Base-by-base conservation (phyloP, 108 stramenopile genomes). In the Pseudonitzschia multiseries region DNA sequence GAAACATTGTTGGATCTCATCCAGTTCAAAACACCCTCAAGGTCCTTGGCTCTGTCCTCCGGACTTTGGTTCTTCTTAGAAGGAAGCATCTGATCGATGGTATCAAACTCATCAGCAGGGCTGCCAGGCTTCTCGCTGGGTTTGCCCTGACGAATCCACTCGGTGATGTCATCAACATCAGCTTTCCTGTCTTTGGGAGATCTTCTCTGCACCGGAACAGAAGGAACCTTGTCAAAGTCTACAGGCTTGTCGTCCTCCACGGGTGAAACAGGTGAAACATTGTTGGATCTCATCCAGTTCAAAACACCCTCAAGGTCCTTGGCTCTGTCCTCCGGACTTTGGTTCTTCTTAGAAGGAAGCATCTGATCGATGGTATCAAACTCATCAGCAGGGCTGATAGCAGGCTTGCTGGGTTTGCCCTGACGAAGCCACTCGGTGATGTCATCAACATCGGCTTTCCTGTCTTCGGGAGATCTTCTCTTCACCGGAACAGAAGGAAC, bases 91-190 rank as follows among this genome's bases (percentile, higher is more conserved):
- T 75, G 52, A 31, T 67, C 74, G 41, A 75, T 61, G 21, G 53
- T 43, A 29, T 65, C 68, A 41, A 75, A 75, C 27, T 79, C 44
- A 13, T 31, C 68, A 54, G 64, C 32, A 14, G 59, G 51, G 33
- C 24, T 22, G 51, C 61, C 42, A 42, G 77, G 76, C 62, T 71
- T 63, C 0, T 36, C 29, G 10, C 70, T 48, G 18, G 77, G 78
- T n/a, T 61, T 71, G 44, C 69, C 75, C 29, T 75, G 75, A 42
- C 81, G 65, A 40, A 81, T 62, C 81, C 81, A 81, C 8, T 46
- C 63, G 13, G 71, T 13, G n/a, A 69, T 77, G 46, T 60, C 74
- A 48, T 77, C 78, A 29, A 75, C 20, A 31, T 77, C 74, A 64
- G 67, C 67, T 68, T 68, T 50, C 44, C 69, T 36, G 31, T 71